Base-by-base conservation (phyloP, 352 stramenopile species). In the Phytophthora brassicae region DNA sequence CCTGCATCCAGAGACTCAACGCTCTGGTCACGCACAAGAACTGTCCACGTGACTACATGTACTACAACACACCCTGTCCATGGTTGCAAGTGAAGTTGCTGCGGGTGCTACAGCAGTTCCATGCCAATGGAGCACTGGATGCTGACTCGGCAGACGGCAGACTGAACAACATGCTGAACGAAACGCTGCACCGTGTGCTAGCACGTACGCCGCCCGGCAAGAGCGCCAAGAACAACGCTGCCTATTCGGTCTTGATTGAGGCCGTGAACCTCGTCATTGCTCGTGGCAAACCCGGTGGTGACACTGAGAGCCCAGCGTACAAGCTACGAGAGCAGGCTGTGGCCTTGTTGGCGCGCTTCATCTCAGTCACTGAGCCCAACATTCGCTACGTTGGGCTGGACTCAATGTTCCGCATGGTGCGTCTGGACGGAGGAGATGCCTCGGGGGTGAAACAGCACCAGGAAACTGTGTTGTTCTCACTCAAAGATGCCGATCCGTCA, bases 381-480 rank as follows among this genome's bases (percentile, higher is more conserved):
- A 99, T 99, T 75, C 91, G 97, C 33, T 99, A 99, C 79, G 91
- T 99, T 42, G 96, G 95, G 4, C 77, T 99, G 8, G 89, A 98
- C 61, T 97, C 92, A 0, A 98, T 99, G 95, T 96, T 96, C 42
- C 90, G 97, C 29, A 83, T 99, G 41, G 96, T 97, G 23, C 78
- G 86, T 9, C 78, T 97, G 9, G 86, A 96, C 29, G 88, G 88
- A n/a, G n/a, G n/a, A 31, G 86, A 89, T 52, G 81, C 84, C 14
- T 70, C 92, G 23, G 50, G 45, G n/a, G 90, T 98, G 28, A 98
- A 98, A 66, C 92, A 97, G 70, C 95, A 99, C 72, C 95, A 98
- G 71, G 83, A 87, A 19, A 98, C 91, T 2, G 94, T 99, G 11
- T 69, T 99, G 14, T 95, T 98, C 36, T 98, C 92, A 16, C 83